Evolutionary conservation across 805 yeast genomes (phyloP), one percentile per base, ranked within the genome.

Genomic region (Wickerhamiella australiensis): DNA sequence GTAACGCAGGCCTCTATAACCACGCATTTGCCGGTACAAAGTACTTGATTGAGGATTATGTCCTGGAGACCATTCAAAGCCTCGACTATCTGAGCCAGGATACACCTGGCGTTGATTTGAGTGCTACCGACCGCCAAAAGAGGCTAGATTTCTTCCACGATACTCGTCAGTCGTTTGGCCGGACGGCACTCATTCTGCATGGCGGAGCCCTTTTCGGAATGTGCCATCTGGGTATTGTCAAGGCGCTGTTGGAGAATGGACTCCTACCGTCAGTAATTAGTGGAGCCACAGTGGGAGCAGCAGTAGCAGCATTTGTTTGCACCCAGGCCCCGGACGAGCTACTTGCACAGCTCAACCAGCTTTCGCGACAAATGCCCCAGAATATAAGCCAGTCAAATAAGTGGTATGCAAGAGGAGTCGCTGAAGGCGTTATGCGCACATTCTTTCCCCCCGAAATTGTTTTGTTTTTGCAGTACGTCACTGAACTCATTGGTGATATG

Each of bases 181-280:
- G 85, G 44, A 86, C 97, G 0, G 96, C 96, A 0, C 69, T 92
- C 50, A 77, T 90, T 35, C 68, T 92, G 22, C 96, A 92, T 65
- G 98, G 98, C 25, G 97, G 98, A 1, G 83, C 96, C 0, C 67
- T 92, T 20, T 92, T 90, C 67, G 97, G 98, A 0, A 68, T 92
- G 53, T 88, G 95, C 59, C 98, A 92, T 64, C 62, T 92, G 31
- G 98, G 98, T 1, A 95, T 88, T 1, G 84, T 90, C 7, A 82
- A 82, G 54, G 90, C 92, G 0, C 69, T 92, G n/a, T 76, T 81
- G 53, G 74, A 75, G 55, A 79, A 82, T 54, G 81, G 83, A 1
- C 66, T 88, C 35, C 68, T 92, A 47, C 98, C 98, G 0, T 68
- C 82, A 38, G 83, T 92, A 2, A 78, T 90, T 20, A 84, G 90